Evolutionary conservation across 208 protist species (phyloP), one percentile per base, ranked within the genome.

Genomic region (Leptomonas pyrrhocoris): DNA sequence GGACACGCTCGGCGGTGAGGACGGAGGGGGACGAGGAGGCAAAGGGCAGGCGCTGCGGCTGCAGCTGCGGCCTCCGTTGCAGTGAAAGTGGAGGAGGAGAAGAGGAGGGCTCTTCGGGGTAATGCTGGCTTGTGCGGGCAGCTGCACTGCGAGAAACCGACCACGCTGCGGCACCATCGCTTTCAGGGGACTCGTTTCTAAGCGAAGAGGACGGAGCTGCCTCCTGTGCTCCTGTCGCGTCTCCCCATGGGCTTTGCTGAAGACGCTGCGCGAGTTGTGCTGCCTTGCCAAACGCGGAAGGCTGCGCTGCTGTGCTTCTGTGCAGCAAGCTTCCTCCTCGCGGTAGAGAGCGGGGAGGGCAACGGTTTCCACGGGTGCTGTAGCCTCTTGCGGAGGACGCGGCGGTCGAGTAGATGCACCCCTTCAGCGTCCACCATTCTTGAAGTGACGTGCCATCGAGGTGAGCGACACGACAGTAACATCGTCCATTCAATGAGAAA

Each of bases 241-340:
- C 34, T 30, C 21, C 56, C 58, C 42, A 63, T 16, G 42, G 28
- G 34, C 58, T 49, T 19, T 51, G 42, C 43, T 63, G 58, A 51
- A 63, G 58, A 25, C 58, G 58, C 16, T 38, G 18, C 2, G 56
- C 56, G 23, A 62, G 56, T 15, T 34, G 56, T 19, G 38, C 38
- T 6, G 38, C 38, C 6, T 13, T 13, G 6, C 13, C 13, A 6
- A 42, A 42, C 13, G 38, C 11, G 43, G 18, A 3, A 21, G 5
- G 43, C 43, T 6, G 34, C 34, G 34, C 9, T 38, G 34, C 9
- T 38, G 34, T 38, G 34, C 34, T 38, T 3, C 34, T 38, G 3
- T 38, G 7, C 3, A 38, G 34, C 34, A 38, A 38, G 9, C 34
- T 9, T 3, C 34, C 34, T 3, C 34, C 34, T 38, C 34, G 34